Base-by-base conservation (phyloP, 2,329 filamentous ascomycete genomes). In the Fusarium globosum region DNA sequence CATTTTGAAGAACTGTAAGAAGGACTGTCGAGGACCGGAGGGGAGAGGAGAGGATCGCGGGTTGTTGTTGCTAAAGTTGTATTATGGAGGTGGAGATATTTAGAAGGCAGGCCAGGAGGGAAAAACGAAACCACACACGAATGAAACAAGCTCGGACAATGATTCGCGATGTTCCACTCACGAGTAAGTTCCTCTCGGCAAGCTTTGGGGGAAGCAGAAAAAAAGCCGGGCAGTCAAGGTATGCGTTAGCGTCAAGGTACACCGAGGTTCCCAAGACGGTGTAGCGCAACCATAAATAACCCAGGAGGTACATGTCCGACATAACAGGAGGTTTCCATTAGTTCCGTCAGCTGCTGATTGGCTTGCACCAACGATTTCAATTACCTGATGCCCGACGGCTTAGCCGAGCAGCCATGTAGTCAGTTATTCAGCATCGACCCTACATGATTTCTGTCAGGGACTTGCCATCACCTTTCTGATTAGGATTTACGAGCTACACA, bases 1-100 rank as follows among this genome's bases (percentile, higher is more conserved):
- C 85, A 86, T 86, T 52, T 59, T 81, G 77, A 56, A 56, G 38
- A 38, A 64, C 48, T 71, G 58, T 58, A 49, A 38, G 55, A 42
- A 46, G 39, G 38, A 21, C 30, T 52, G 53, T 60, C 45, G 59
- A 52, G 52, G 60, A 23, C n/a, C 30, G 52, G 52, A 23, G 30
- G 38, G 43, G 60, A 28, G 26, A 35, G 46, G 59, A 21, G 35
- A 42, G 35, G 39, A 62, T 74, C 62, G 59, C 55, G 28, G 42
- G 59, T 48, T 57, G 49, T 48, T 53, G 49, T 39, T 49, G 43
- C 43, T 66, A 53, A 46, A 30, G 46, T 61, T 53, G 62, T 49
- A 49, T 58, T 49, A 45, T 64, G n/a, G 46, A 63, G 42, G 65
- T 69, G 68, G 68, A 72, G 62, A 49, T 53, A 28, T 35, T 33